Evolutionary conservation across 257 asterid genomes (phyloP).

Genomic region (Salvia splendens): DNA sequence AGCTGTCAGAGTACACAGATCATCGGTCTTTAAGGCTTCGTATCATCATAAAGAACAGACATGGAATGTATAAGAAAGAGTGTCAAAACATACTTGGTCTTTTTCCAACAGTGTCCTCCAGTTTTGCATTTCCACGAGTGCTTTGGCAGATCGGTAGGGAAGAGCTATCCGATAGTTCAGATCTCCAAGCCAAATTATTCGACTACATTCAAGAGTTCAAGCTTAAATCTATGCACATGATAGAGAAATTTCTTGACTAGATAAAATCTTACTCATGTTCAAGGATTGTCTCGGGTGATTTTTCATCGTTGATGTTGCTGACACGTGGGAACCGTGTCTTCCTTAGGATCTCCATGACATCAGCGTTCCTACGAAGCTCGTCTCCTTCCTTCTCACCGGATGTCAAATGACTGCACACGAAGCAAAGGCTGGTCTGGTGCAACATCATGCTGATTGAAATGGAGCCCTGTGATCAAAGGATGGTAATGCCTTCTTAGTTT

Average conservation of each 20-base stretch:
- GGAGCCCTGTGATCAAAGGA: slow-evolving; percentile 65
- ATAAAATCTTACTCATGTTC: slow-evolving; percentile 69
- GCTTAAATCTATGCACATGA: not conserved
- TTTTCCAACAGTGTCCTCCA: slow-evolving; percentile 88
- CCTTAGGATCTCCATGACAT: slow-evolving; percentile 82
- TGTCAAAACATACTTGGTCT: slow-evolving; percentile 64
- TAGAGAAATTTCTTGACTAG: not conserved
- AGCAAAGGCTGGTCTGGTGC: slow-evolving; percentile 94
- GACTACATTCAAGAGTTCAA: slow-evolving; percentile 46
- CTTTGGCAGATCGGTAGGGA: slow-evolving; percentile 86
- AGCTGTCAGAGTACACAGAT: slow-evolving; percentile 48
- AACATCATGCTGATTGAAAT: slow-evolving; percentile 81
- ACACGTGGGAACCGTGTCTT: slow-evolving; percentile 88
- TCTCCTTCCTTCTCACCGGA: slow-evolving; percentile 94
- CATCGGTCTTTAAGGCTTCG: slow-evolving; percentile 9
- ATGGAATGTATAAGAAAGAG: too few species aligned
- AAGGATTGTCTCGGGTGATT: slow-evolving; percentile 80
- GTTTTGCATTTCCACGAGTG: slow-evolving; percentile 91
- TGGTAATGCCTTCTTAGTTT: not conserved
- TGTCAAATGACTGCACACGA: slow-evolving; percentile 85
- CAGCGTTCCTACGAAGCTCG: slow-evolving; percentile 81
- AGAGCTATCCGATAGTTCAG: slow-evolving; percentile 86
- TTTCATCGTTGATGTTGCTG: slow-evolving; percentile 52
- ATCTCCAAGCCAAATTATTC: slow-evolving; percentile 91
- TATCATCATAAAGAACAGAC: not conserved